Evolutionary conservation across 805 yeast species (phyloP), one percentile per base, ranked within the genome.

Genomic region (Jamesozyma jinghongensis): DNA sequence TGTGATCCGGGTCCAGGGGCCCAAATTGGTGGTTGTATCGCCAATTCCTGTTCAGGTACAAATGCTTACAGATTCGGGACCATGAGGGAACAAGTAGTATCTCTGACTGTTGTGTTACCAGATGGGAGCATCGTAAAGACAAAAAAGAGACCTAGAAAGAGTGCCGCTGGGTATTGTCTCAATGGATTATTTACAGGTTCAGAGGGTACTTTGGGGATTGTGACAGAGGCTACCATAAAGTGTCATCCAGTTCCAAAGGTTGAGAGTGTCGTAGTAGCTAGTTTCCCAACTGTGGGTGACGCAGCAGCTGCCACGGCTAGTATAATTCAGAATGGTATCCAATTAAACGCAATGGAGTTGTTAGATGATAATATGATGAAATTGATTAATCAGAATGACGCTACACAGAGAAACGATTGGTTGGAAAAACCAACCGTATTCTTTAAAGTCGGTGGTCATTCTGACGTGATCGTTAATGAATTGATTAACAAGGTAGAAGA

Each of bases 1-100:
- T 82, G 83, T 13, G 90, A 82, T 57, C 77, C 77, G 1, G 88
- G 88, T 35, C 87, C 90, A 18, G 86, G 86, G 40, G 92, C 90
- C 1, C 70, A 78, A 46, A 77, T 84, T 42, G 84, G 85, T 31
- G 94, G 94, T 4, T 80, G 81, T 76, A 75, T 79, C 34, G 81
- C 80, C 7, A 81, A 85, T 19, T 78, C 81, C 26, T 82, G 90
- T 44, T 81, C 88, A 0, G 94, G 94, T 5, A 80, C 90, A 3
- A 79, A 82, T 50, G 88, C 90, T 19, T 76, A 79, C 19, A 61
- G 85, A 37, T 83, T 81, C 50, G 94, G 94, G 17, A 84, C 90
- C 14, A 81, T 83, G 78, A 75, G 79, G 54, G 87, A 83, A 56
- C 78, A 81, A 56, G 77, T 81, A 1, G 57, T 82, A 19, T 73